Conservation (phyloP, 495 filamentous ascomycete species). For the Durotheca rogersii region DNA sequence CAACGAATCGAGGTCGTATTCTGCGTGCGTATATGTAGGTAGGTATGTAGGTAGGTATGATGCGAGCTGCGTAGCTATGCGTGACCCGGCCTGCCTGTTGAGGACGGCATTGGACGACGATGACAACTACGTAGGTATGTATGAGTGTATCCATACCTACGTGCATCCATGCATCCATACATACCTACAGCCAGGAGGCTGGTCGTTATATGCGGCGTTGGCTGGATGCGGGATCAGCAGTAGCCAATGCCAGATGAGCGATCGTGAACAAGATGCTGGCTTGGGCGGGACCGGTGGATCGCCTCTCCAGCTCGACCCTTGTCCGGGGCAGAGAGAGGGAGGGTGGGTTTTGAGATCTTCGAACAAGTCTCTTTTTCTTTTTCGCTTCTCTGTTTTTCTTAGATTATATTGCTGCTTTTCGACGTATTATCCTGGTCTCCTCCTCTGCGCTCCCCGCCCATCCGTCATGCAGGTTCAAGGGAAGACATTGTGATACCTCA, state of each 20-base stretch:
- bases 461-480: background rate
- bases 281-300: conserved; percentile 9
- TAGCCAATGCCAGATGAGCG: conserved; percentile 31
- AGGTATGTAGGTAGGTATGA: no score
- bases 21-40: no score
- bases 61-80: no score
- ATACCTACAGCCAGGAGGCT: no score
- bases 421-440: no score
- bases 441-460: background rate
- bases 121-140: no score
- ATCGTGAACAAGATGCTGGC: conserved; percentile 26
- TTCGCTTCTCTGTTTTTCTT: no score
- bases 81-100: no score
- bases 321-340: background rate
- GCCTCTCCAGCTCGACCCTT: conserved; percentile 3
- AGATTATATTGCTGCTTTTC: no score
- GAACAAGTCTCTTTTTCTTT: conserved; percentile 8
- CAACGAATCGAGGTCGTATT: no score
- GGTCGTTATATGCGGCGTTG: conserved; percentile 26
- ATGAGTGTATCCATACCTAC: no score
- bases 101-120: no score
- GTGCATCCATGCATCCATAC: background rate
- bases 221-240: conserved; percentile 30
- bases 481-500: conserved; percentile 17
- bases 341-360: conserved; percentile 1